Percentiles rank a stretch among this genome's conserved stretches.
Conservation (phyloP, 306 rosid species). For the Cucurbita maxima region DNA sequence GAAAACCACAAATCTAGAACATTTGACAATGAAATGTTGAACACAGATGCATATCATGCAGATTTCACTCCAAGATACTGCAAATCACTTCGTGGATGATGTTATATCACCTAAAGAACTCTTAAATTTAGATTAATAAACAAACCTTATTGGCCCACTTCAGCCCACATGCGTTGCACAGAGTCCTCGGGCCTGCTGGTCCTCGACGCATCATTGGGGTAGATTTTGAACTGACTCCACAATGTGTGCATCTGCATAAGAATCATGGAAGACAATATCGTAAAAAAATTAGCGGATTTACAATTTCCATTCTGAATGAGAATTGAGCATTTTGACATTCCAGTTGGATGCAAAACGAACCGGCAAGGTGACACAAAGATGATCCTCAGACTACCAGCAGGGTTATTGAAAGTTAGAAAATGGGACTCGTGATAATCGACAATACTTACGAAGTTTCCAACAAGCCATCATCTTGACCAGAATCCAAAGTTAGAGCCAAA, state of each 20-base stretch:
- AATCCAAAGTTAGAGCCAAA: slow-evolving; percentile 16
- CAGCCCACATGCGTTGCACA: slow-evolving; percentile 47
- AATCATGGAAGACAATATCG: background rate
- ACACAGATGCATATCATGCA: background rate
- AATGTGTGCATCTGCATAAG: slow-evolving; percentile 29
- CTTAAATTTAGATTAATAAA: background rate
- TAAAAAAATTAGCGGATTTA: background rate
- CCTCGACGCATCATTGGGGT: slow-evolving; percentile 57
- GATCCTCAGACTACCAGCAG: background rate
- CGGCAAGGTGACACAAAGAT: background rate
- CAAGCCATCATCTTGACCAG: slow-evolving; percentile 37
- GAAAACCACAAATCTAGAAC: background rate
- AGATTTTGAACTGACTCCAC: slow-evolving; percentile 38
- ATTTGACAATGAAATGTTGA: background rate
- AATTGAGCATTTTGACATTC: background rate
- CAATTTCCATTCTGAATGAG: background rate
- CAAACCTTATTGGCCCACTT: slow-evolving; percentile 50
- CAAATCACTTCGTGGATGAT: background rate
- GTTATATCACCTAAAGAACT: background rate
- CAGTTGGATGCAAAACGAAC: background rate
- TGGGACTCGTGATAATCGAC: background rate
- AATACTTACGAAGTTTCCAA: slow-evolving; percentile 34
- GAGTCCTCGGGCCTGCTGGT: slow-evolving; percentile 38
- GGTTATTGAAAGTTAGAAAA: background rate
- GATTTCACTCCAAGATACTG: background rate